These are phyloP conservation scores for Pseudogymnoascus sp. DNA, from an alignment of 2,329 filamentous ascomycete genomes.

Conservation along the genomic window DNA sequence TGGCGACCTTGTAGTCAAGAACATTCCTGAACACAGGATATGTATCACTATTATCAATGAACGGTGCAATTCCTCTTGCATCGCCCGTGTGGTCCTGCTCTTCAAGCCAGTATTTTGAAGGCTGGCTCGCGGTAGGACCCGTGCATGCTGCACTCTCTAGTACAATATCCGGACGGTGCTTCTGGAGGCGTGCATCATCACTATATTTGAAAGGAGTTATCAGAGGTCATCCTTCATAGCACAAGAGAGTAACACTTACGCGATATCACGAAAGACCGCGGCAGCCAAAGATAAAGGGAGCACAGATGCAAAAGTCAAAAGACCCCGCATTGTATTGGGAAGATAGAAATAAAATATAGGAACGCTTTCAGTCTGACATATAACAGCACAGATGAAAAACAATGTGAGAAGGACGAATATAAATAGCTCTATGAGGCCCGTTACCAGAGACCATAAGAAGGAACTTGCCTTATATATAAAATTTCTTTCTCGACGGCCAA, in stretches of 20 bases:
- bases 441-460: not conserved
- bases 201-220: not conserved
- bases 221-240: not conserved
- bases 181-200: not conserved
- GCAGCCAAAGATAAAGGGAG: not conserved
- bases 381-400: not conserved
- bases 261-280: not conserved
- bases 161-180: not conserved
- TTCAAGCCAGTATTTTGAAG: slow-evolving; percentile 5
- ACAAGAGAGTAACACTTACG: not conserved
- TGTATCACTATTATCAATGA: not conserved
- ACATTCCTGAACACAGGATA: slow-evolving; percentile 4
- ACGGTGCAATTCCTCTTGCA: not conserved
- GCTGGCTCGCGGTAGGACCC: slow-evolving; percentile 2
- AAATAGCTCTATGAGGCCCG: not conserved
- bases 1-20: not conserved
- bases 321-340: not conserved
- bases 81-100: not conserved
- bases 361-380: slow-evolving; percentile 2
- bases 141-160: not conserved
- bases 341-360: not conserved
- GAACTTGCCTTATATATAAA: not conserved
- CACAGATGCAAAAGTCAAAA: not conserved
- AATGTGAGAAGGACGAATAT: not conserved
- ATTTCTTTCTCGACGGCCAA: not conserved